These are phyloP conservation scores for Leucosporidium creatinivorum DNA, from an alignment of 768 basidiomycete genomes.

Conservation along the genomic window DNA sequence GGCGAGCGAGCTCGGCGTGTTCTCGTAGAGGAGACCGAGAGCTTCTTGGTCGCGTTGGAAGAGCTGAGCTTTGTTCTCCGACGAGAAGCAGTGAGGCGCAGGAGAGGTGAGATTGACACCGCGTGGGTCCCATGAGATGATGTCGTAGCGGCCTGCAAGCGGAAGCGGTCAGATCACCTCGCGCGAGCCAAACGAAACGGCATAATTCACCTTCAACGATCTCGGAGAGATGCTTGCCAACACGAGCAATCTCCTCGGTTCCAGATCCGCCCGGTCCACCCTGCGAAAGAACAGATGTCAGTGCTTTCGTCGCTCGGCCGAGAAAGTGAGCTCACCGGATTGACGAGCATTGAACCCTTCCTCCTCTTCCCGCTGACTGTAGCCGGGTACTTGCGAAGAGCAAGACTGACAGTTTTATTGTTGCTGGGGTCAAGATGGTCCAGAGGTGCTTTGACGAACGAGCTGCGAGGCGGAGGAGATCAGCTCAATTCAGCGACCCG, in stretches of 20 bases:
- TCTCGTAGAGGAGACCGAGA: constrained; percentile 11
- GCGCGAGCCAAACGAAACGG: too few species aligned
- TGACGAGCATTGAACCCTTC: not conserved
- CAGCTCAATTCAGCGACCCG: too few species aligned
- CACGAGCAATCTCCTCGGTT: not conserved
- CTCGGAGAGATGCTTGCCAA: not conserved
- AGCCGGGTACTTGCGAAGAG: too few species aligned
- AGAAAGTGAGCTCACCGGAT: too few species aligned
- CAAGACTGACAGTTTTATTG: too few species aligned
- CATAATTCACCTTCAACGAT: not conserved
- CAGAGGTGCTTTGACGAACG: too few species aligned
- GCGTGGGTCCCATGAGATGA: constrained; percentile 34
- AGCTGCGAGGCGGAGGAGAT: too few species aligned
- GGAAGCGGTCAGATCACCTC: too few species aligned
- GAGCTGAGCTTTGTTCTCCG: constrained; percentile 15
- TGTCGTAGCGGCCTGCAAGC: constrained; percentile 24
- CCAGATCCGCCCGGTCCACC: not conserved
- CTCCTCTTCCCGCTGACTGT: not conserved
- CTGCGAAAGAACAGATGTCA: not conserved
- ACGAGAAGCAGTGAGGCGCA: constrained; percentile 24
- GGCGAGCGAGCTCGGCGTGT: too few species aligned
- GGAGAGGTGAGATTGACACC: constrained; percentile 33
- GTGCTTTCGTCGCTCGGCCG: too few species aligned
- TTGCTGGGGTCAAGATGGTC: too few species aligned
- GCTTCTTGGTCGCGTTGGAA: constrained; percentile 20